These are phyloP conservation scores for Yarrowia galli DNA, from an alignment of 1,139 yeast genomes.

Conservation along the genomic window DNA sequence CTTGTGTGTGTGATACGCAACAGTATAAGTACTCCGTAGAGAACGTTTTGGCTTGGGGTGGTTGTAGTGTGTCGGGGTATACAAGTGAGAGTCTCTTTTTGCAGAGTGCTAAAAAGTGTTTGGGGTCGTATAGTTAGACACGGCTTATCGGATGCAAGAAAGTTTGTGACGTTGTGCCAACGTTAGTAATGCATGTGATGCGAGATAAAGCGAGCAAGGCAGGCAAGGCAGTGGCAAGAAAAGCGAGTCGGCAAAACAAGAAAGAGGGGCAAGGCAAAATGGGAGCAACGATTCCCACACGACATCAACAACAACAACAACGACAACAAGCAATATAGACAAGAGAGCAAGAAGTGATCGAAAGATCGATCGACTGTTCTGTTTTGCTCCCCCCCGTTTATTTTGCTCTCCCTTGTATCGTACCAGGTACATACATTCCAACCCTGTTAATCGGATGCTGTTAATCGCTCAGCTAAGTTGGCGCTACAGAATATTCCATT, in stretches of 20 bases:
- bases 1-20: too few relatives aligned
- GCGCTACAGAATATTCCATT: background rate
- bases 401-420: background rate
- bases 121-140: slow-evolving; percentile 20
- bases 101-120: too few relatives aligned
- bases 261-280: background rate
- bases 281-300: background rate
- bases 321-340: too few relatives aligned
- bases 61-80: too few relatives aligned
- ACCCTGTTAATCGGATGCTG: background rate
- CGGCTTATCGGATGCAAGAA: slow-evolving; percentile 34
- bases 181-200: slow-evolving; percentile 31
- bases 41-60: too few relatives aligned
- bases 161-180: slow-evolving; percentile 4
- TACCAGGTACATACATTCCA: background rate
- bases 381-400: background rate
- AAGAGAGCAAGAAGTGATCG: too few relatives aligned
- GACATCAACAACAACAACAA: too few relatives aligned
- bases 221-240: slow-evolving; percentile 23
- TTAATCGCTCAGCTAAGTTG: slow-evolving; percentile 11
- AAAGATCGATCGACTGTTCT: background rate
- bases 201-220: slow-evolving; percentile 28
- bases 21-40: too few relatives aligned
- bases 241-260: background rate
- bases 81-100: too few relatives aligned